Evolutionary conservation across 169 alveolate genomes (phyloP), one percentile per base, ranked within the genome.

Genomic region (Plasmodium ovale): DNA sequence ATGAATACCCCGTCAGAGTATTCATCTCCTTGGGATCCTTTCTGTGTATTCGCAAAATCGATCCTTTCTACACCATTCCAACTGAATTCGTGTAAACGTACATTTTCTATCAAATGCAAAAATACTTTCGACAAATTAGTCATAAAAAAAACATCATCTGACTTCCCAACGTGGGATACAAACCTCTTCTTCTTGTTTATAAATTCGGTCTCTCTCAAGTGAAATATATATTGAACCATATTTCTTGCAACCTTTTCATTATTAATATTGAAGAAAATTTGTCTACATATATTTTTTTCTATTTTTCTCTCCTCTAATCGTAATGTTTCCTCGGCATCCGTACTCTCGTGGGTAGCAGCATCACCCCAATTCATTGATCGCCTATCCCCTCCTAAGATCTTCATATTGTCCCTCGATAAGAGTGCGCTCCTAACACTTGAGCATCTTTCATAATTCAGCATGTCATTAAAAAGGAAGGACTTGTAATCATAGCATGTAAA

Each of bases 231-330:
- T 39, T 12, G 10, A 9, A 68, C 23, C 3, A 68, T 39, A 68
- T 42, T 68, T 68, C 25, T 68, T 29, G 35, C 19, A 42, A 14
- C 23, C 1, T 12, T 12, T 21, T 44, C 64, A 68, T 68, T 68
- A 68, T 68, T 68, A 5, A 68, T 39, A 68, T 68, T 68, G 44
- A 19, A 68, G 21, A 68, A 68, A 21, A 68, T 68, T 9, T 68
- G 16, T 42, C 39, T 37, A 68, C 79, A 68, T 68, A 68, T 68
- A 6, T 68, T 29, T 12, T 68, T 68, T 44, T 68, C 79, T 4
- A 21, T 16, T 44, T 23, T 21, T 23, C 25, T 68, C 19, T 65
- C 37, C 19, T 65, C 54, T 33, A 33, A 14, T 65, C 6, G 19
- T 31, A 3, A 35, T 7, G 31, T 21, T 4, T 65, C 35, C n/a